These are phyloP conservation scores for Chenopodium quinoa DNA, from an alignment of 148 eudicot genomes.

Conservation along the genomic window DNA sequence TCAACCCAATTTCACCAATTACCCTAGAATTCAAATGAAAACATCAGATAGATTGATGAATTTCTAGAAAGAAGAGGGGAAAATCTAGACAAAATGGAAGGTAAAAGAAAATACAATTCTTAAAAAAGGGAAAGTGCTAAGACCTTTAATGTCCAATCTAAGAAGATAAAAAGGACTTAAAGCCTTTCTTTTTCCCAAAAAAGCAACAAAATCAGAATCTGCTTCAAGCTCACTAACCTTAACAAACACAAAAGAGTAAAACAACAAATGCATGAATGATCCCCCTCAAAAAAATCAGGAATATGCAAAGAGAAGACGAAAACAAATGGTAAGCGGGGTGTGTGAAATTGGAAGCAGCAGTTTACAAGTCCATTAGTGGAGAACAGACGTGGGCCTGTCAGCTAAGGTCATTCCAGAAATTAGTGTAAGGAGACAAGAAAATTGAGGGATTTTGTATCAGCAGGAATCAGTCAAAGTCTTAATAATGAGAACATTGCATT, in stretches of 20 bases:
- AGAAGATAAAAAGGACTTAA: not conserved
- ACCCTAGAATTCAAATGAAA: conserved; percentile 46
- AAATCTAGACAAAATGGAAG: not conserved
- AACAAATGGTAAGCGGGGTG: not conserved
- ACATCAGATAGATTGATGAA: not conserved
- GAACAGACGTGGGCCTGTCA: not conserved
- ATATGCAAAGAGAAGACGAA: not conserved
- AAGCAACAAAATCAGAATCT: not conserved
- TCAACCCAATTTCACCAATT: conserved; percentile 71
- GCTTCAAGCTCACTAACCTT: not conserved
- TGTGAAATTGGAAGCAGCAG: not conserved
- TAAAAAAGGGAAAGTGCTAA: not conserved
- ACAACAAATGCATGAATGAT: not conserved
- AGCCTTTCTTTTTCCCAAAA: not conserved
- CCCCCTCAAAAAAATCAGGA: not conserved
- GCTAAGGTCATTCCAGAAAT: not conserved
- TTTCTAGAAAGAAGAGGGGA: not conserved
- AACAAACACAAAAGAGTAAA: not conserved
- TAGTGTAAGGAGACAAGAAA: not conserved
- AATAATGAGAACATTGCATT: not conserved
- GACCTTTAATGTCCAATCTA: not conserved
- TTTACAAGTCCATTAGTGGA: not conserved
- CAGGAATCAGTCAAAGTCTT: not conserved
- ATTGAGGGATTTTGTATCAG: not conserved
- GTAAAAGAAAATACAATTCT: not conserved